Base-by-base conservation (phyloP, 108 stramenopile genomes). In the Pelagomonas calceolata region DNA sequence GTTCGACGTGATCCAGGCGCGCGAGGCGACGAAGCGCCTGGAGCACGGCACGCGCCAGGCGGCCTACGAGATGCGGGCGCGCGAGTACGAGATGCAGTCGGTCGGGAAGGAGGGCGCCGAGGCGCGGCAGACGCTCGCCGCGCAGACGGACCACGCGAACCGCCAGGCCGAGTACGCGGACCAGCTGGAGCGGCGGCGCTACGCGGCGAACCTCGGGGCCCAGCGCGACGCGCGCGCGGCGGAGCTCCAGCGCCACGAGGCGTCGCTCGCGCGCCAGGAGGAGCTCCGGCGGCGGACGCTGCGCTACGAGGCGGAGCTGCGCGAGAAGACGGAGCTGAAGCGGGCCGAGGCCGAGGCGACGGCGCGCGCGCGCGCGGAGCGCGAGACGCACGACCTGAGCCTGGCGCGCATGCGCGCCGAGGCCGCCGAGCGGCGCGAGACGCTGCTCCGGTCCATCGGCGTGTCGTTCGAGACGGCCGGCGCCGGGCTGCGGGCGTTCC, bases 371-470 rank as follows among this genome's bases (percentile, higher is more conserved):
- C 81, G 85, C 66, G 94, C 95, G 74, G 97, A 98, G 79, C 88
- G 97, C 39, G 81, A 88, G 68, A 98, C 96, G 78, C 95, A 97
- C 79, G 97, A 98, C 80, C 79, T 98, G 65, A 89, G 92, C 63
- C 66, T 96, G 66, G 90, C 93, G 70, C 91, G 91, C 77, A 84
- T 94, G 18, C 73, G 81, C 63, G 68, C 88, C 68, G 93, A 94
- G 74, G 93, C 95, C 4, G 79, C 75, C 32, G 93, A 96, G 85
- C 76, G 82, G 72, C 78, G 95, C 17, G 93, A 94, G 81, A 96
- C 95, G 0, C 90, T 95, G 36, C 73, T 97, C 33, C 91, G 95
- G 72, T 89, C 90, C 46, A 94, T 98, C 68, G 72, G 84, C 36
- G 93, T 95, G 74, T 92, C 93, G 18, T 91, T 90, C 14, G 87